A percentile compares a stretch with the other conserved stretches of the same genome.
phyloP scores from a whole-genome alignment of 1,284 basidiomycete genomes.

The Cronartium ribicola region DNA sequence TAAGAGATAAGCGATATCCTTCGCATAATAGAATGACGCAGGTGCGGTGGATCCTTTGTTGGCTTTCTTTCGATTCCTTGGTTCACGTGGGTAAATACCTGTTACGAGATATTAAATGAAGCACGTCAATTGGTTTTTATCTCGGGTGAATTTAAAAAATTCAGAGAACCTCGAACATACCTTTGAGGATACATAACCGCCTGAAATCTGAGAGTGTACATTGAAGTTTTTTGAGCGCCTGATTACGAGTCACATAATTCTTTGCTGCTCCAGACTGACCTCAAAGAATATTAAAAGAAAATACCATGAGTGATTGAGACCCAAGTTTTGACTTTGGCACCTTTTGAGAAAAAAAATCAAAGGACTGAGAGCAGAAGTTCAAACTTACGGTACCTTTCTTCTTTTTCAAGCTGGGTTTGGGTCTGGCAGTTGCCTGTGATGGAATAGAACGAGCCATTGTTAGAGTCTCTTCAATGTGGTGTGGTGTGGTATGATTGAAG shows the following conservation, averaged over 20 bases:
- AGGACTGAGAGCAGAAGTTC: no score
- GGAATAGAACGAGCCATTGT: no score
- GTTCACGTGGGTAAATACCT: constrained; percentile 98
- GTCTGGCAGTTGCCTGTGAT: no score
- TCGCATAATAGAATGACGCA: constrained; percentile 96
- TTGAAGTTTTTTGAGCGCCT: constrained; percentile 68
- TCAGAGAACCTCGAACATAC: constrained; percentile 54
- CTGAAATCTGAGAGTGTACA: constrained; percentile 96
- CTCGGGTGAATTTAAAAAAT: not conserved
- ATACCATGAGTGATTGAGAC: no score
- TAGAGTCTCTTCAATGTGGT: no score
- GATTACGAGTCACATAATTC: constrained; percentile 67
- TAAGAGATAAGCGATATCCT: constrained; percentile 94
- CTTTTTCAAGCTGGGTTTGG: no score
- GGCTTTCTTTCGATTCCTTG: constrained; percentile 82
- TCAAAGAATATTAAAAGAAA: not conserved
- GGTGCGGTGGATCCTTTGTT: constrained; percentile 97
- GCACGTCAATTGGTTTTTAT: not conserved
- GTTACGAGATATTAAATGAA: not conserved
- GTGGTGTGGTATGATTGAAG: no score
- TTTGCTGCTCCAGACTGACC: constrained; percentile 30
- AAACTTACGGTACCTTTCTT: no score
- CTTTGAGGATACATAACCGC: constrained; percentile 94
- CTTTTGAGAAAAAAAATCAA: no score
- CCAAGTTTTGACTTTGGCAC: no score